Evolutionary conservation across 768 basidiomycete species (phyloP), one percentile per base, ranked within the genome.

Genomic region (Antrodiella citrinella): DNA sequence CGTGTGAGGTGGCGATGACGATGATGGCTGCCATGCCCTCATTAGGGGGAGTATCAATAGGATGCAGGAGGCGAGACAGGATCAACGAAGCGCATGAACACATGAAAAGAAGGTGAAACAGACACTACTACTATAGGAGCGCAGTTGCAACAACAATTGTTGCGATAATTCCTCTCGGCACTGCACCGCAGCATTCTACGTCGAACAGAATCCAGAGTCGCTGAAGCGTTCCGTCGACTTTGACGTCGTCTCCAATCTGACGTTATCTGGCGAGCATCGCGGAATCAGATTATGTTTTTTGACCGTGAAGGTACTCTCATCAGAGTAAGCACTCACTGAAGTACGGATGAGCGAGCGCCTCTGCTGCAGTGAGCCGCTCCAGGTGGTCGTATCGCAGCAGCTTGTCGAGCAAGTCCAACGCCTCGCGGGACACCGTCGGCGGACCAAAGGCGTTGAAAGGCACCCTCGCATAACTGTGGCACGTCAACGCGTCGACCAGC

Each of bases 331-430:
- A 59, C 71, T 55, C 59, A 89, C 89, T 86, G 65, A 97, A 98
- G 70, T 95, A 97, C 20, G 86, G 75, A 61, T 96, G 94, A 9
- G 76, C 77, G 65, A 94, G 90, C 7, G 91, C 91, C 65, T 97
- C 95, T 49, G 82, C 82, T 39, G 95, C 95, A 7, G 95, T 98
- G 52, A 96, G 74, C 49, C 95, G 84, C 63, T 95, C 92, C 69
- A 91, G 89, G 63, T 97, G 95, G 63, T 98, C 92, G 68, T 95
- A 98, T 47, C 91, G 85, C 64, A 96, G 77, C 44, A 97, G 75
- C 68, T 93, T 92, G 70, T 98, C 95, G 49, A 98, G 72, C 57
- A 97, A 86, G 71, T 96, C 94, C 60, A 97, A 85, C 26, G 91
- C 93, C 60, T 97, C 95, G 63, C 90, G 89, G 21, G 89, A 87